Evolutionary conservation across 768 basidiomycete species (phyloP).

Genomic region (Boletus edulis): DNA sequence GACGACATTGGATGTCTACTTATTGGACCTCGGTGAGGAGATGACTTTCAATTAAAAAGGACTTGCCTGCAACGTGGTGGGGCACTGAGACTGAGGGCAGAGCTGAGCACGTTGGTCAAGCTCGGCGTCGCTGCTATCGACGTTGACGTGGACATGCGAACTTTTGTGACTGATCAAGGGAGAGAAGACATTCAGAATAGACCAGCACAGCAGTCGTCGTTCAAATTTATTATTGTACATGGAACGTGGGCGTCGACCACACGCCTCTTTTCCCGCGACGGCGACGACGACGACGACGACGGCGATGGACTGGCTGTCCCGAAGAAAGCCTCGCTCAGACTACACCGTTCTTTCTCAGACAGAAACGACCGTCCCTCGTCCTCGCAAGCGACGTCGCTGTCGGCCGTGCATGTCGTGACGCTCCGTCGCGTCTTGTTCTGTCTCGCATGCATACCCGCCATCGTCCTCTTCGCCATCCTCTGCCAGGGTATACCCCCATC

Average conservation of each 20-base stretch:
- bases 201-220: no score
- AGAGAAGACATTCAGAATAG: no score
- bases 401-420: conserved; percentile 13
- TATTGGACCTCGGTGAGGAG: no score
- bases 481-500: conserved; percentile 39
- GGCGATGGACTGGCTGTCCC: not conserved
- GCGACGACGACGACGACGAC: not conserved
- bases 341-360: conserved; percentile 7
- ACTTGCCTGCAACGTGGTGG: not conserved
- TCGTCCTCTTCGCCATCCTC: conserved; percentile 31
- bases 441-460: conserved; percentile 18
- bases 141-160: no score
- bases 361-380: not conserved
- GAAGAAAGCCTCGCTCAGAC: not conserved
- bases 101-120: not conserved
- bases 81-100: no score
- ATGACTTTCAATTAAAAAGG: not conserved
- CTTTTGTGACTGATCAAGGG: no score
- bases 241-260: no score
- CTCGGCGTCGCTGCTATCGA: not conserved
- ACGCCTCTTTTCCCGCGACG: not conserved
- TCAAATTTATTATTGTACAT: no score
- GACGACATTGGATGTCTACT: no score
- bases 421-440: conserved; percentile 29
- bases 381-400: conserved; percentile 11